Evolutionary conservation across 441 rosid genomes (phyloP), one percentile per base, ranked within the genome.

Genomic region (Erodium trifolium): DNA sequence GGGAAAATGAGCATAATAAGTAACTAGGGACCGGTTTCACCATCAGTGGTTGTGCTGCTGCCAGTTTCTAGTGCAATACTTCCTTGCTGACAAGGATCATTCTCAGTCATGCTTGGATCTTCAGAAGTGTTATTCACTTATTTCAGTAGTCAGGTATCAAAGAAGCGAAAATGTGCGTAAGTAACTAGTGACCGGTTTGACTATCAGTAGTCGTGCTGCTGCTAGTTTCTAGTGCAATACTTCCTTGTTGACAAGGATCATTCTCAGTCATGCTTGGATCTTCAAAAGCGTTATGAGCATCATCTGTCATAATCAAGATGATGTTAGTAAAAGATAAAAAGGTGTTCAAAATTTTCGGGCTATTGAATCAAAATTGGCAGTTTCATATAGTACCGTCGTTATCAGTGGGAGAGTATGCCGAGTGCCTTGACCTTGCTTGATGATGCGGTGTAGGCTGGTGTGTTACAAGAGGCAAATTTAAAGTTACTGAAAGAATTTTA

Each of bases 371-470:
- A 45, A 12, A 45, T 39, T 37, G 41, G 4, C 8, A 35, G 41
- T 43, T 16, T 37, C 0, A 18, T 62, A 18, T 77, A 87, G 34
- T 31, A 31, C 90, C 92, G 65, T 86, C 86, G 49, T 71, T 83
- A 11, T 86, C 85, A 11, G 87, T 80, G 18, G 88, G 86, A 75
- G 91, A 86, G 72, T 85, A 88, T 27, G 89, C 86, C 47, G 90
- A 87, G 63, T 90, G 87, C 79, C 88, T 91, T 2, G 88, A 83
- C 64, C 89, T 79, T 70, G 78, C 74, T 67, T 87, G 95, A 76
- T 84, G 87, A n/a, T 87, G 91, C 29, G 90, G 88, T 3, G 90
- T 86, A 65, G 92, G 93, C 96, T 91, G 85, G 55, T 17, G 51
- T 5, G 51, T 10, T 37, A 45, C n/a, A 45, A 45, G n/a, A 45